Evolutionary conservation across 2,329 filamentous ascomycete species (phyloP), one percentile per base, ranked within the genome.

Genomic region (Blumeria hordei): DNA sequence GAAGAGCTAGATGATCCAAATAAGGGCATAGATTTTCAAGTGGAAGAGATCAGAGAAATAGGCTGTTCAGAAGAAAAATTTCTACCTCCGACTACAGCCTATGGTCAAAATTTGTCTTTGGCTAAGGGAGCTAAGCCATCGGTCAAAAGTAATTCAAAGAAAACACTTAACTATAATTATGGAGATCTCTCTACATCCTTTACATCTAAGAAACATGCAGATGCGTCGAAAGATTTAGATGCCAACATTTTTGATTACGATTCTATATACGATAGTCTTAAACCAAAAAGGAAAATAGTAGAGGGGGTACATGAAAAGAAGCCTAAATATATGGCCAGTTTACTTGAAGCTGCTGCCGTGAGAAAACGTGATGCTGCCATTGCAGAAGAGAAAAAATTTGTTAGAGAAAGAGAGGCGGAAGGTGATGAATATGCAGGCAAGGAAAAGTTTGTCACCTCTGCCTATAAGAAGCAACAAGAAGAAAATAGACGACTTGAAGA

Each of bases 221-320:
- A 80, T 59, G 76, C 77, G 14, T 84, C 83, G 1, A 72, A 79
- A 58, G 73, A 77, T 57, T 64, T 83, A 8, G 85, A 92, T 62
- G 71, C 83, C 1, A 81, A 78, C 52, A 80, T 92, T 60, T 92
- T 88, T 71, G 85, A 92, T 68, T 93, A 92, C 69, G 86, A 93
- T 65, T 76, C 75, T 1, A 83, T 86, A 21, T 88, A 87, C 69
- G 85, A 90, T 61, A 83, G 81, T 0, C 72, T 90, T 43, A 82
- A 85, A 60, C 76, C 78, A 14, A 74, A 79, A 57, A 75, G 77
- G 60, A 74, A 74, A 57, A 71, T 70, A 4, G 73, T 72, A 6
- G 70, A 71, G 50, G 74, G 74, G 54, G 74, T 75, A 3, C 68
- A 70, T 1, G 76, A 81, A 62, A 72, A 78, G 43, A 79, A 78